A percentile compares a stretch with the other conserved stretches of the same genome.
Conservation (phyloP, 2,329 filamentous ascomycete species). For the Fusarium sp. region DNA sequence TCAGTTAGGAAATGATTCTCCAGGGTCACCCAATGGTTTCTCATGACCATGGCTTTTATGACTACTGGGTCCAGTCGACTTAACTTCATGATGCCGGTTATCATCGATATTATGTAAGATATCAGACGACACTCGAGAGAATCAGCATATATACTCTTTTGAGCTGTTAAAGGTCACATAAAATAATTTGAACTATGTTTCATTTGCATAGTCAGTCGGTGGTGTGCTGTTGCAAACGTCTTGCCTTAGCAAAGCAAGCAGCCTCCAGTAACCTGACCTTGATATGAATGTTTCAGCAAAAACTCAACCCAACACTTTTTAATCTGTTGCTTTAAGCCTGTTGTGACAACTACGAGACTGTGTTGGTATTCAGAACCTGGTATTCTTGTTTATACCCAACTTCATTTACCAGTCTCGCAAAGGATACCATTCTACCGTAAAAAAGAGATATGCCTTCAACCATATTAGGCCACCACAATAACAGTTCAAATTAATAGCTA, state of each 20-base stretch:
- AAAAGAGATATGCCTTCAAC: too few species aligned
- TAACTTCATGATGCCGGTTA: background rate
- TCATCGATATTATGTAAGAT: background rate
- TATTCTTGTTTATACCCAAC: rapidly evolving
- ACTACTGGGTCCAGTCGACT: too few species aligned
- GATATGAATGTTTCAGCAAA: too few species aligned
- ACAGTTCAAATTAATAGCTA: background rate
- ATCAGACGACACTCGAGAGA: too few species aligned
- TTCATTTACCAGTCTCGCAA: too few species aligned
- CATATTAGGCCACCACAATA: too few species aligned
- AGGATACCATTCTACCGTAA: too few species aligned
- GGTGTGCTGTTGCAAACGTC: background rate
- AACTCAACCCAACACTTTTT: too few species aligned
- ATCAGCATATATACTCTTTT: rapidly evolving
- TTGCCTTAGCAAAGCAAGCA: too few species aligned
- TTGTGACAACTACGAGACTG: rapidly evolving
- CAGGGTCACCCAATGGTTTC: rapidly evolving
- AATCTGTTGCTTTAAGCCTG: too few species aligned
- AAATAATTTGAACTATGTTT: rapidly evolving
- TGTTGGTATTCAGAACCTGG: too few species aligned
- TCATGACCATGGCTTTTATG: background rate
- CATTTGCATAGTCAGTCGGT: rapidly evolving
- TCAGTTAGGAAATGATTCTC: background rate
- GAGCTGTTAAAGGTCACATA: rapidly evolving
- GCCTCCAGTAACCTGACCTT: background rate